Base-by-base conservation (phyloP, 2,329 filamentous ascomycete genomes). In the Nigrospora sphaerica region DNA sequence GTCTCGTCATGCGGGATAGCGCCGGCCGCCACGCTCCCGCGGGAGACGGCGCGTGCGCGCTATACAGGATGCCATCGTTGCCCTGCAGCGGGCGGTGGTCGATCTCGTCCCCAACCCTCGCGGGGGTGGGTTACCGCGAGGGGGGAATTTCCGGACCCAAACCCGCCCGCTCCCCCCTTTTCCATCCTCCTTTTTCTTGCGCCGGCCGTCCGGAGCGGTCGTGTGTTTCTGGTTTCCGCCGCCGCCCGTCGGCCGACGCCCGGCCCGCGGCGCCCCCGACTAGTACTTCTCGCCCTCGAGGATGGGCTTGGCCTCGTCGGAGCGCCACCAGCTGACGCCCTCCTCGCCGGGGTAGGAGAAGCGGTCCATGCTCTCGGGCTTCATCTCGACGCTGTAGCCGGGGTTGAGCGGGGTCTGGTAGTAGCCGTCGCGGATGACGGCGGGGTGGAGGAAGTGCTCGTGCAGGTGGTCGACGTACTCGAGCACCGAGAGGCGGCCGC, bases 351-450 rank as follows among this genome's bases (percentile, higher is more conserved):
- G 90, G 64, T 81, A 95, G 42, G 78, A 76, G 62, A 77, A 95
- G 55, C 67, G 68, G 53, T 90, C 86, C 88, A 95, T 93, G 64
- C 87, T 93, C 54, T 83, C 86, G 4, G 81, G 69, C 78, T 88
- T 92, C 89, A 95, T 95, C 79, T 95, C 88, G 3, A 95, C 90
- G 60, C 86, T 91, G 66, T 95, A 95, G 0, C 90, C 90, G 0
- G 90, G 77, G 62, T 89, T 83, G 52, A 71, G 83, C 0, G 91
- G 90, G 1, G 91, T 95, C 54, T 86, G 85, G 69, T 95, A 95
- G 67, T 89, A 93, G 4, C 90, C 91, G 54, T 90, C 83, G 68
- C 83, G 81, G 58, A 95, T 88, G 47, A 84, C 77, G 2, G 82
- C 78, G 1, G 90, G 90, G 65, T 95, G 78, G 60, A 88, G 72